Percentiles rank a stretch among this genome's conserved stretches.
These are phyloP conservation scores for Gaertneriomyces sp. DNA, from an alignment of 192 early-diverging fungal genomes.

Conservation along the genomic window DNA sequence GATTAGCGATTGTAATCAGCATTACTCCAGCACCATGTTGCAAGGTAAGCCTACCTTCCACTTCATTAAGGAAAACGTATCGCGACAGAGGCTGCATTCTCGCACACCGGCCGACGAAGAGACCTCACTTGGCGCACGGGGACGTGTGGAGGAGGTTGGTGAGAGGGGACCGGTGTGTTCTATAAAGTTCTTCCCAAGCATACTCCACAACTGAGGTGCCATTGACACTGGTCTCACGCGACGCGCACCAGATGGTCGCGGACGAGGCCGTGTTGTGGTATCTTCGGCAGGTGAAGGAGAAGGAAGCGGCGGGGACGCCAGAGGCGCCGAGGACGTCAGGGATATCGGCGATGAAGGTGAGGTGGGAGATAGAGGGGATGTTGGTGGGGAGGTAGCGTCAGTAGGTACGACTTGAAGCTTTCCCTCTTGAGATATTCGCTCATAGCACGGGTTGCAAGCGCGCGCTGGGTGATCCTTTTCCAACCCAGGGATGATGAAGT, in stretches of 20 bases:
- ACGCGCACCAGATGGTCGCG: not conserved
- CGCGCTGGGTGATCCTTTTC: conserved; percentile 30
- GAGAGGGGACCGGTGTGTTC: not conserved
- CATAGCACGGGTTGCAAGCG: conserved; percentile 40
- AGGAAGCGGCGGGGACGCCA: not conserved
- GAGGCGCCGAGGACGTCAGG: not conserved
- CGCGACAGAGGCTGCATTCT: conserved; percentile 17
- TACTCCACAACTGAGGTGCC: conserved; percentile 19
- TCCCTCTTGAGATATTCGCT: conserved; percentile 24
- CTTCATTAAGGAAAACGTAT: conserved; percentile 15
- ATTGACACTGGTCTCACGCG: conserved; percentile 20
- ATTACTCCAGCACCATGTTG: not conserved
- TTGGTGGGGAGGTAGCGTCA: not conserved
- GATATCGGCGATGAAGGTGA: not conserved
- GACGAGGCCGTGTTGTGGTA: not conserved
- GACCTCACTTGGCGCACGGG: not conserved
- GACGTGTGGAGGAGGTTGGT: not conserved
- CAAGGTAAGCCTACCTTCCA: conserved; percentile 19
- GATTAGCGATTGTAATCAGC: not conserved
- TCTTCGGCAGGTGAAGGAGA: not conserved
- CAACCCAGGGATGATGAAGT: conserved; percentile 33
- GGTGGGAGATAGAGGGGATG: not conserved
- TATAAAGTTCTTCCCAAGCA: conserved; percentile 15
- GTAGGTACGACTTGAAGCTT: conserved; percentile 30
- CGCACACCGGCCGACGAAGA: not conserved